Percentiles rank a stretch among this genome's conserved stretches.
These are phyloP conservation scores for Phytopythium litorale DNA, from an alignment of 352 stramenopile species.

Conservation along the genomic window DNA sequence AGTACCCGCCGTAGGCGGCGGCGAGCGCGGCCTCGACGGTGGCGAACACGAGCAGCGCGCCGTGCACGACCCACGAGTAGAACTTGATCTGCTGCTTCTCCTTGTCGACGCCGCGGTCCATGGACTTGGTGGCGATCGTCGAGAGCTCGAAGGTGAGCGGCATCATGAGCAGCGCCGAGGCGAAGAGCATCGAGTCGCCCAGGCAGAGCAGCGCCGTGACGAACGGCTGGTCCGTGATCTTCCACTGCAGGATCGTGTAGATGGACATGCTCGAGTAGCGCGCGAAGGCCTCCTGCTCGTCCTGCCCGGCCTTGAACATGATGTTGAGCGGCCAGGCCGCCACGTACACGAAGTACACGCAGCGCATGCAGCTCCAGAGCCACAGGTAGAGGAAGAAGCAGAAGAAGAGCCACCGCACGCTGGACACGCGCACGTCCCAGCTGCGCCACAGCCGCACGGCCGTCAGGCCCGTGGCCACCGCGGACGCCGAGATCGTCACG, in stretches of 20 bases:
- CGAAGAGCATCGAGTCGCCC: conserved; percentile 36
- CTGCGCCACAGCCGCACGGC: conserved; percentile 33
- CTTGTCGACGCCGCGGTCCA: conserved; percentile 42
- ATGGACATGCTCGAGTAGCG: conserved; percentile 41
- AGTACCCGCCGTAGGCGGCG: conserved; percentile 37
- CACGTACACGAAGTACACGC: conserved; percentile 41
- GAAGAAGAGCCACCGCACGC: conserved; percentile 62
- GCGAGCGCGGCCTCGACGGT: conserved; percentile 26
- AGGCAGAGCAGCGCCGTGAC: conserved; percentile 29
- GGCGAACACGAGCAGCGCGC: conserved; percentile 23
- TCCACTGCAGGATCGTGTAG: conserved; percentile 33
- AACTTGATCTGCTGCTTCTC: conserved; percentile 32
- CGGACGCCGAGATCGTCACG: conserved; percentile 29
- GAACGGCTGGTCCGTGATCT: conserved; percentile 25
- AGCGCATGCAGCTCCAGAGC: conserved; percentile 31
- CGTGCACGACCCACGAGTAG: conserved; percentile 26
- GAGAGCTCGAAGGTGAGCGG: conserved; percentile 41
- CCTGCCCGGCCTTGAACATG: conserved; percentile 13
- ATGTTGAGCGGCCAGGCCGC: conserved; percentile 22
- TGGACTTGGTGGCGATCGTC: conserved; percentile 44
- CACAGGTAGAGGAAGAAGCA: conserved; percentile 50
- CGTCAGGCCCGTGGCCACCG: conserved; percentile 32
- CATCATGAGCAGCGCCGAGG: conserved; percentile 46
- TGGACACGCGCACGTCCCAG: conserved; percentile 48
- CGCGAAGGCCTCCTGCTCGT: conserved; percentile 20